A percentile compares a stretch with the other conserved stretches of the same genome.
Evolutionary conservation across 2,329 filamentous ascomycete genomes (phyloP).

Genomic region (Penicillium sp.): DNA sequence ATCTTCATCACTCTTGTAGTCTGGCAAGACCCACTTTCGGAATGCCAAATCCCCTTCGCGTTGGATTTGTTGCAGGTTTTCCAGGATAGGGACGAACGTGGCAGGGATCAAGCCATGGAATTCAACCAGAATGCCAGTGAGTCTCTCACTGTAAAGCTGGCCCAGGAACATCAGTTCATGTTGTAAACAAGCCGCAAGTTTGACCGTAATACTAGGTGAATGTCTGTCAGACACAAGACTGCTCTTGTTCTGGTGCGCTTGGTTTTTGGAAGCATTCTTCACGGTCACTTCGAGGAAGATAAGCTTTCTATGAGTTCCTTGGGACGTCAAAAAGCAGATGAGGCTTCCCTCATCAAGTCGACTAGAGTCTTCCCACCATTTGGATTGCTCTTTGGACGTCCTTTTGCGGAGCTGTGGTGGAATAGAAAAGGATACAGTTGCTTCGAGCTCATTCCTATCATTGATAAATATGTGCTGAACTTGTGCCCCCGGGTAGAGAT

Average conservation of each 20-base stretch:
- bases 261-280: constrained; percentile 5
- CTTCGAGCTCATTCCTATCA: constrained; percentile 8
- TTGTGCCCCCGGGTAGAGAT: constrained; percentile 2
- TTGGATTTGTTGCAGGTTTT: constrained; percentile 9
- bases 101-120: constrained; percentile 12
- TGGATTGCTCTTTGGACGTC: constrained; percentile 1
- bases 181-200: constrained; percentile 5
- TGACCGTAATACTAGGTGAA: constrained; percentile 11
- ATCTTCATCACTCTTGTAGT: not conserved
- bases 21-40: constrained; percentile 8
- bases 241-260: not conserved
- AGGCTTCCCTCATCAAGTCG: constrained; percentile 10
- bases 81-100: constrained; percentile 10
- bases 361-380: constrained; percentile 13
- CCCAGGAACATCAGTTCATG: constrained; percentile 1
- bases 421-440: constrained; percentile 1
- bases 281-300: constrained; percentile 10
- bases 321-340: constrained; percentile 3
- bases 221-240: constrained; percentile 4
- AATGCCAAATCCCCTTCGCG: constrained; percentile 5
- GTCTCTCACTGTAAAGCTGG: constrained; percentile 2
- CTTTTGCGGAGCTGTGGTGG: constrained; percentile 4
- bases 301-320: not conserved
- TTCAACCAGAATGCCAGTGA: constrained; percentile 8
- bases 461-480: constrained; percentile 5